Evolutionary conservation across 257 asterid species (phyloP), one percentile per base, ranked within the genome.

Genomic region (Penstemon barbatus): DNA sequence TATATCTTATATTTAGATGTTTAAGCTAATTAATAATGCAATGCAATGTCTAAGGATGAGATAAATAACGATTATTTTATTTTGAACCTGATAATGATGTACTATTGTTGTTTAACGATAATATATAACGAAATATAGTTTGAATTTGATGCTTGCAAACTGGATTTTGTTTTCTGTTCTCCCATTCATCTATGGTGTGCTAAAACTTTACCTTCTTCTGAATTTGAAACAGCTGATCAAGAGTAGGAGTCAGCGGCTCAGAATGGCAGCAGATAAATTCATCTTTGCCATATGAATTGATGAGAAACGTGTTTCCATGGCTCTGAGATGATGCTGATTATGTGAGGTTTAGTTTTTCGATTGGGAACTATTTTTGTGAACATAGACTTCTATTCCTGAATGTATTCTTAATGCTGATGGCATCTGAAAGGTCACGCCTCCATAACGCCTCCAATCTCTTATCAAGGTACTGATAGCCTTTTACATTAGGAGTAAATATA

Each of bases 201-300:
- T 68, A 57, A 70, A 41, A 55, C 7, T 52, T 68, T 63, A 50
- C 59, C 8, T 74, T 57, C 48, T 72, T 61, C 81, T n/a, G n/a
- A n/a, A n/a, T n/a, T n/a, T 74, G 84, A 55, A 78, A 72, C 95
- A 88, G 97, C 76, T 86, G 68, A 83, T 85, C 80, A 91, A 75
- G 82, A 80, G 61, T 62, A 77, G 90, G 79, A 76, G 58, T 74
- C 84, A 89, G 85, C 78, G 9, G 73, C 77, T 80, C 84, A 66
- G 70, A 81, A 74, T 72, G 85, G 78, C 71, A 85, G 78, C 71
- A 85, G 69, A 78, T 77, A 80, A 78, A 66, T 75, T 69, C 69
- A 65, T 69, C 44, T 66, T 69, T 46, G 72, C 75, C 60, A 12
- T 69, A 64, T 50, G 70, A 68, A 56, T 73, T 51, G 74, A 68